Conservation (phyloP, 345 rosid genomes). For the Excoecaria agallocha region DNA sequence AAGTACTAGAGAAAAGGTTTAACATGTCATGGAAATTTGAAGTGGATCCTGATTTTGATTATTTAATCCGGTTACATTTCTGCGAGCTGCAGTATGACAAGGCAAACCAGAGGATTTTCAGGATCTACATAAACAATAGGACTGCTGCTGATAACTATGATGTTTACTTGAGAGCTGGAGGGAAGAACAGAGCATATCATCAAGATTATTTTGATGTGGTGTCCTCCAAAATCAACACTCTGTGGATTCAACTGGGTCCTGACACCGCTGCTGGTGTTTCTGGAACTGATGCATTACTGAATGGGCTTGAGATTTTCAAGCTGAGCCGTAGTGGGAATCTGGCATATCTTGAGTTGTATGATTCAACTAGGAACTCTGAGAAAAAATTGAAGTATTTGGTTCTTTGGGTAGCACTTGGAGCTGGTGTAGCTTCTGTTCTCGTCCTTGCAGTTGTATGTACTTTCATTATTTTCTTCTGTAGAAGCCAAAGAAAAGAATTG, state of each 20-base stretch:
- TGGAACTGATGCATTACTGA: slow-evolving; percentile 83
- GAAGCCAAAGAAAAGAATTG: slow-evolving; percentile 34
- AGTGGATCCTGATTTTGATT: slow-evolving; percentile 84
- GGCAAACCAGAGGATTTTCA: slow-evolving; percentile 73
- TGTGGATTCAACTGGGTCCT: slow-evolving; percentile 91
- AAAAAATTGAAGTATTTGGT: slow-evolving; percentile 35
- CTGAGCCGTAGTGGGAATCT: slow-evolving; percentile 69
- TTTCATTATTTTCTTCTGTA: slow-evolving; percentile 41
- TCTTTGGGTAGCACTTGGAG: slow-evolving; percentile 59
- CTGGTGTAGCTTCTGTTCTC: slow-evolving; percentile 44
- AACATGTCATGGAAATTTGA: slow-evolving; percentile 89
- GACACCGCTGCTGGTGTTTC: slow-evolving; percentile 69
- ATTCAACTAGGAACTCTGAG: slow-evolving; percentile 33
- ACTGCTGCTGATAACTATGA: slow-evolving; percentile 74
- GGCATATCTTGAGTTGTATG: slow-evolving; percentile 50
- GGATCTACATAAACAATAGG: slow-evolving; percentile 75
- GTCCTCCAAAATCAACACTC: slow-evolving; percentile 49
- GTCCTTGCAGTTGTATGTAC: slow-evolving; percentile 33
- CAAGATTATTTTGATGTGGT: slow-evolving; percentile 65
- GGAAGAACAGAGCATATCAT: slow-evolving; percentile 73
- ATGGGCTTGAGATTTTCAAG: slow-evolving; percentile 91
- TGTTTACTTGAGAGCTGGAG: slow-evolving; percentile 54
- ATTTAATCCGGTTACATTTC: slow-evolving; percentile 77
- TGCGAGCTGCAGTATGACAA: slow-evolving; percentile 70
- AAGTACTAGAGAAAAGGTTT: slow-evolving; percentile 79